Base-by-base conservation (phyloP, 768 basidiomycete species). In the Leucosporidium creatinivorum region DNA sequence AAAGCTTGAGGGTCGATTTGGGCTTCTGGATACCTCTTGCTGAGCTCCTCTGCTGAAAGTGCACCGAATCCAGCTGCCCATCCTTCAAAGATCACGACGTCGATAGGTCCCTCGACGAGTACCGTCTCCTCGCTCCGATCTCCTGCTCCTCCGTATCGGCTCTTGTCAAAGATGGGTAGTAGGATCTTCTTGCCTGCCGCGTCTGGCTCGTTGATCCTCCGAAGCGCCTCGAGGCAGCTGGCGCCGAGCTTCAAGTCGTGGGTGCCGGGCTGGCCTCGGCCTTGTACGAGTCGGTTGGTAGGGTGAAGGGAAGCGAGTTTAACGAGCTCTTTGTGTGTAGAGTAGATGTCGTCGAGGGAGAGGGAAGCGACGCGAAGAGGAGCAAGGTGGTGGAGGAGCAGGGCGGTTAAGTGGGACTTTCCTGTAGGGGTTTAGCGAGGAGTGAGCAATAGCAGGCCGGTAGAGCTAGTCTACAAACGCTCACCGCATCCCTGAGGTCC, bases 21-120 rank as follows among this genome's bases (percentile, higher is more conserved):
- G 9, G 68, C 75, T 21, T 63, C 49, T 8, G 69, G 60, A 65
- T 87, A 91, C 47, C 91, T 76, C 66, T 84, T 83, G 13, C 80
- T 77, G 47, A 91, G 76, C 67, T 84, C 83, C 15, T 80, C 77
- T 23, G 70, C 55, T 0, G 80, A 73, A 9, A 89, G 81, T 2
- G 91, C 86, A 61, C 82, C 82, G 76, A 96, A 97, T 0, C 94
- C 93, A 30, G 89, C 85, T 78, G 87, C 92, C 96, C 96, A 99
- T 15, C 96, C 96, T 80, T 99, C 96, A 58, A 99, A 80, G 58
- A 99, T 83, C 58, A 98, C 87, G 19, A 98, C 80, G 75, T 99
- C 91, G 9, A 88, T 67, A 0, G 83, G 83, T 75, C 81, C 75
- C 69, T 80, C 44, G 12, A 91, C 80, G 3, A 80, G 71, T 0